Evolutionary conservation across 192 early-diverging fungal species (phyloP).

Genomic region (Kickxella alabastrina): DNA sequence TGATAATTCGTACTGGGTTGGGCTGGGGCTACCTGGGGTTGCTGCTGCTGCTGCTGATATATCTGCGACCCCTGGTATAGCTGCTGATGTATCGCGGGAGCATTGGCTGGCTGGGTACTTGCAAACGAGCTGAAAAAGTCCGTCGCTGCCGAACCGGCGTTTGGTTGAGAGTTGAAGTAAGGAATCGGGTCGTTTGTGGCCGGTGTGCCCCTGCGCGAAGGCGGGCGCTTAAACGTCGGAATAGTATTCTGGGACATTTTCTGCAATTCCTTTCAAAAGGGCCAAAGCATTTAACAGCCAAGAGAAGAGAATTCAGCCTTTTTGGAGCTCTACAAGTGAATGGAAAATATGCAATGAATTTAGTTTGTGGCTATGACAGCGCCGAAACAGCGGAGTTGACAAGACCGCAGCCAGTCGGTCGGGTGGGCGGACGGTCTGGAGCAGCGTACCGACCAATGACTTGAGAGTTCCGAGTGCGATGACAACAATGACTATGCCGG

Average conservation of each 20-base stretch:
- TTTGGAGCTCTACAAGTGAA: too few relatives aligned
- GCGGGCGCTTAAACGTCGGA: constrained; percentile 11
- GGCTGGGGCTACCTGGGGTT: constrained; percentile 2
- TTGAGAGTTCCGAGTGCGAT: too few relatives aligned
- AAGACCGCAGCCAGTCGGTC: not conserved
- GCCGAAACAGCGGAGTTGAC: too few relatives aligned
- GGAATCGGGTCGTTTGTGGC: constrained; percentile 41
- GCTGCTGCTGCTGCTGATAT: constrained; percentile 2
- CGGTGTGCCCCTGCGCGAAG: constrained; percentile 45
- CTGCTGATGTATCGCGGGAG: not conserved
- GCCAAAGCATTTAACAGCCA: too few relatives aligned
- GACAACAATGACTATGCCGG: too few relatives aligned
- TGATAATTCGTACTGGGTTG: not conserved
- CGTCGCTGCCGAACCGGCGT: not conserved
- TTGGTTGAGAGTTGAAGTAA: constrained; percentile 24
- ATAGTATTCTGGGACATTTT: constrained; percentile 18
- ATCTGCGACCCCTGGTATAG: not conserved
- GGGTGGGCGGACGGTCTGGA: too few relatives aligned
- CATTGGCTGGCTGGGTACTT: not conserved
- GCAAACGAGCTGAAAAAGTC: constrained; percentile 22
- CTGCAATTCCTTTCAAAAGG: not conserved
- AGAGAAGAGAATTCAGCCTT: too few relatives aligned
- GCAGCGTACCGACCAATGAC: too few relatives aligned
- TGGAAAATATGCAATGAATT: too few relatives aligned
- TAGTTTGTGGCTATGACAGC: too few relatives aligned